phyloP scores from a whole-genome alignment of 257 asterid species.

The Ilex aquifolium region DNA sequence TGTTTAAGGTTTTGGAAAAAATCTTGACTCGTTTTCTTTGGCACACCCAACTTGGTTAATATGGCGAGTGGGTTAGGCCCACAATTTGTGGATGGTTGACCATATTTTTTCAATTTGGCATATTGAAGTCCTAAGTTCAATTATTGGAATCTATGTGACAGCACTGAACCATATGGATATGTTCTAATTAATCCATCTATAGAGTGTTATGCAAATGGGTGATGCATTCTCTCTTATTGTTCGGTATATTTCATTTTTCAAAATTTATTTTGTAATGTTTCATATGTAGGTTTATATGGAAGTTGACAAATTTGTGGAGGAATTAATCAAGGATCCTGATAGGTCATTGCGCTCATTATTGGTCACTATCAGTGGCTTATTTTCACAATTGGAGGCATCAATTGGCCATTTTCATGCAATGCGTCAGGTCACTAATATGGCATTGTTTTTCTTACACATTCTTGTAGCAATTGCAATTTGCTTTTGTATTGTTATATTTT shows the following conservation, averaged over 20 bases:
- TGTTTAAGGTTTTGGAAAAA: no score
- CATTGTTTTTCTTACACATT: conserved; percentile 3
- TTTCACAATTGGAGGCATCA: conserved; percentile 80
- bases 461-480: not conserved
- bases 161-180: no score
- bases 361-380: conserved; percentile 61
- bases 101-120: not conserved
- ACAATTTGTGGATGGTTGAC: not conserved
- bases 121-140: not conserved
- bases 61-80: not conserved
- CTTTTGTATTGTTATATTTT: conserved; percentile 7
- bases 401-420: conserved; percentile 82
- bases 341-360: conserved; percentile 61
- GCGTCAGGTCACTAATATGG: conserved; percentile 51
- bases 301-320: conserved; percentile 72
- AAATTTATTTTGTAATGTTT: conserved; percentile 11
- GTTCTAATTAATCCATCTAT: no score
- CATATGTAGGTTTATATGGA: conserved; percentile 66
- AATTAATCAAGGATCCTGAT: conserved; percentile 62
- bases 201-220: no score
- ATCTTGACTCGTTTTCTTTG: not conserved
- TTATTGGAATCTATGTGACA: not conserved
- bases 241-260: no score
- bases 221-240: no score
- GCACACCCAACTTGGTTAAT: not conserved